Evolutionary conservation across 148 eudicot species (phyloP).

Genomic region (Cornus florida): DNA sequence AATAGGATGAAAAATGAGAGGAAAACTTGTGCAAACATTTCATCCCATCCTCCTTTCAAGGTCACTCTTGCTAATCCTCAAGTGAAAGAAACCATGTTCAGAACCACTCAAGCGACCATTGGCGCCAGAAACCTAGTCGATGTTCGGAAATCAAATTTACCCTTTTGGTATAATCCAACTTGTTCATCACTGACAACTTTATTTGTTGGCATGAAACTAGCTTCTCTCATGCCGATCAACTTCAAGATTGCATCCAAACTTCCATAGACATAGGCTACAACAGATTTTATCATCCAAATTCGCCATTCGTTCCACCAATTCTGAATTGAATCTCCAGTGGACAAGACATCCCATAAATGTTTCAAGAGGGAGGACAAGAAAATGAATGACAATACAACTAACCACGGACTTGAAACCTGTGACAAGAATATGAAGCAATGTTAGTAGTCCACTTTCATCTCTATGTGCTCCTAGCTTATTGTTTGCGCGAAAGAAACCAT

Average conservation of each 20-base stretch:
- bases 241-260: constrained; percentile 41
- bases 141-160: constrained; percentile 54
- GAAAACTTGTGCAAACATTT: constrained; percentile 43
- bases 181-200: constrained; percentile 56
- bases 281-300: constrained; percentile 44
- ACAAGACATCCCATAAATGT: constrained; percentile 33
- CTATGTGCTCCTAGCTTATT: too few species aligned
- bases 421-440: neutral
- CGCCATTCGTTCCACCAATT: constrained; percentile 47
- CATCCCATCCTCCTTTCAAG: constrained; percentile 8
- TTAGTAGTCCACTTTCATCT: neutral
- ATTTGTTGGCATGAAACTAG: constrained; percentile 58
- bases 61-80: constrained; percentile 36
- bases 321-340: constrained; percentile 21
- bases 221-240: constrained; percentile 37
- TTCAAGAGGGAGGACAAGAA: constrained; percentile 44
- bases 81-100: constrained; percentile 43
- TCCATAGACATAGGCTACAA: constrained; percentile 40
- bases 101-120: constrained; percentile 34
- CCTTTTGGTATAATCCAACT: constrained; percentile 42
- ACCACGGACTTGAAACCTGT: constrained; percentile 52
- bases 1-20: constrained; percentile 40
- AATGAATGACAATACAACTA: constrained; percentile 31
- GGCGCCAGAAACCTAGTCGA: constrained; percentile 51
- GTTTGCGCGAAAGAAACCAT: too few species aligned